phyloP scores from a whole-genome alignment of 306 rosid genomes.

The Lagenaria siceraria region DNA sequence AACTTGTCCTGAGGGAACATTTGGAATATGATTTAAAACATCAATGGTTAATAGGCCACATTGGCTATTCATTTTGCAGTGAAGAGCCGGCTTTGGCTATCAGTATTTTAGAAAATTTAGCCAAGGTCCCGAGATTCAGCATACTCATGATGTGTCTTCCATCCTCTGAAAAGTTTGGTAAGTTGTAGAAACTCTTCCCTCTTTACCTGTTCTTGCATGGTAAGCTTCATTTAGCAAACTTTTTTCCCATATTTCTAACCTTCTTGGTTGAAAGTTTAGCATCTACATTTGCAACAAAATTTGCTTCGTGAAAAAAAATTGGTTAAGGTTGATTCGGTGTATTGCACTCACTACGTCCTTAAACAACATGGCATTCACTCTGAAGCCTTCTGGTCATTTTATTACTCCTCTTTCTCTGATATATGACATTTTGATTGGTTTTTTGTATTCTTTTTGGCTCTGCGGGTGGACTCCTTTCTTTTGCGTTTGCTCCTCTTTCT shows the following conservation, averaged over 20 bases:
- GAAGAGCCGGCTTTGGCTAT: slow-evolving; percentile 62
- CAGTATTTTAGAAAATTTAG: slow-evolving; percentile 51
- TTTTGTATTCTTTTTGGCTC: not conserved
- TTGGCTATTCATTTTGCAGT: slow-evolving; percentile 28
- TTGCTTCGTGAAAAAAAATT: not conserved
- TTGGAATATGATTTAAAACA: not conserved
- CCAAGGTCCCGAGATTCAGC: slow-evolving; percentile 70
- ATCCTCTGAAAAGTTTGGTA: slow-evolving; percentile 57
- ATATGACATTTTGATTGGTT: not conserved
- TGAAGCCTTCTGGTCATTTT: not conserved
- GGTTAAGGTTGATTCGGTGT: not conserved
- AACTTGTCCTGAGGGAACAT: not conserved
- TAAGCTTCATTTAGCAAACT: not conserved
- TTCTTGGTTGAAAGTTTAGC: not conserved
- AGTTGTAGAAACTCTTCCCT: slow-evolving; percentile 1
- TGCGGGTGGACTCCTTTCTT: not conserved
- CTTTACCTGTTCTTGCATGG: not conserved
- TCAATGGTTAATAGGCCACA: not conserved
- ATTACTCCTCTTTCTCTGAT: not conserved
- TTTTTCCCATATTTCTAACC: not conserved
- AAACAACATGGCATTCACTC: not conserved
- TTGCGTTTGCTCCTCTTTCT: not conserved
- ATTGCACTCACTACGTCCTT: not conserved
- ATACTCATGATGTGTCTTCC: slow-evolving; percentile 68
- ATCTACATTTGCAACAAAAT: not conserved